A percentile compares a stretch with the other conserved stretches of the same genome.
Evolutionary conservation across 1,284 basidiomycete genomes (phyloP).

Genomic region (Schizophyllum amplum): DNA sequence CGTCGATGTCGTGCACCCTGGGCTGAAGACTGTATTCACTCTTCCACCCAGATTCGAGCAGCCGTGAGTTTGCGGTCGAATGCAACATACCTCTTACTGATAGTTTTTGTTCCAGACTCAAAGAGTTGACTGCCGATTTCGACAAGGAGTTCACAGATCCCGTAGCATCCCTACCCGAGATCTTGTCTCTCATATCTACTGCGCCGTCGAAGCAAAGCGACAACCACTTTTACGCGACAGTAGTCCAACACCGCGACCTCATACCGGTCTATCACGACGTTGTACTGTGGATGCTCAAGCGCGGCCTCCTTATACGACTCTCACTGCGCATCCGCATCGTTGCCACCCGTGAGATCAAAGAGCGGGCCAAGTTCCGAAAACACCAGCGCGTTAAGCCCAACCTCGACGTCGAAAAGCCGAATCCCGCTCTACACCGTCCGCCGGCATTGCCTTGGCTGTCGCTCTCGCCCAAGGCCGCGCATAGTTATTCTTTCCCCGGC

Average conservation of each 20-base stretch:
- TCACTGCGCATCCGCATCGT: conserved; percentile 84
- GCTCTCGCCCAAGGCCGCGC: conserved; percentile 43
- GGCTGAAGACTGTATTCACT: conserved; percentile 79
- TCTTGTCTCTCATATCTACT: conserved; percentile 67
- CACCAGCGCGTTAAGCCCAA: conserved; percentile 21
- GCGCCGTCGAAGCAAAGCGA: conserved; percentile 52
- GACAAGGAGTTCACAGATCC: conserved; percentile 55
- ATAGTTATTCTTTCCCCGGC: conserved; percentile 29
- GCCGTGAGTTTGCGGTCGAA: conserved; percentile 77
- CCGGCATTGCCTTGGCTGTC: conserved; percentile 34
- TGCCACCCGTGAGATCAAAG: conserved; percentile 72
- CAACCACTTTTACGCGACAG: conserved; percentile 71
- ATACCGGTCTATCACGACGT: conserved; percentile 74
- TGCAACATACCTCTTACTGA: conserved; percentile 66
- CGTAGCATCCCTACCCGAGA: conserved; percentile 64
- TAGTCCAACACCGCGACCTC: conserved; percentile 59
- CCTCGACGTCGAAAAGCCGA: conserved; percentile 14
- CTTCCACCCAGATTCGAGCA: conserved; percentile 60
- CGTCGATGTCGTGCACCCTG: conserved; percentile 78
- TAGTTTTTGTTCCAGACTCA: conserved; percentile 76
- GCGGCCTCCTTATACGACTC: conserved; percentile 78
- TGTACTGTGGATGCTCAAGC: conserved; percentile 86
- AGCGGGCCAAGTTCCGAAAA: conserved; percentile 35
- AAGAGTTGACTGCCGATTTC: conserved; percentile 57
- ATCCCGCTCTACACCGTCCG: conserved; percentile 12